Conservation (phyloP, 2,329 filamentous ascomycete genomes). For the Fonsecaea pedrosoi region DNA sequence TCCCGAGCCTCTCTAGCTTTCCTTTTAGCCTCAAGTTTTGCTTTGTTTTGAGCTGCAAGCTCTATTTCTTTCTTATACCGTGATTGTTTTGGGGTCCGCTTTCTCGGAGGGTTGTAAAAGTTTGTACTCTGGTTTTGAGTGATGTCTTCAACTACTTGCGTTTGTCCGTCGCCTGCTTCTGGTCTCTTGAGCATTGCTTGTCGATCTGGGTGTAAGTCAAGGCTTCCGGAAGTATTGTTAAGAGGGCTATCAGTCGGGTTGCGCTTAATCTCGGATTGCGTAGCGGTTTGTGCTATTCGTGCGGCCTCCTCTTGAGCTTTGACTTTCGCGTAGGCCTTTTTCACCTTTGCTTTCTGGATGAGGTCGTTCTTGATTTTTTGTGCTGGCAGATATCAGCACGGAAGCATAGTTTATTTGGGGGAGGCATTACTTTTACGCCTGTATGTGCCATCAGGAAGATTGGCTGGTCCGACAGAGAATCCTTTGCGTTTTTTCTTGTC, state of each 20-base stretch:
- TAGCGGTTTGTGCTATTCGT: slow-evolving; percentile 37
- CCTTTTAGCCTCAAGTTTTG: slow-evolving; percentile 65
- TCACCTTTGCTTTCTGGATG: slow-evolving; percentile 91
- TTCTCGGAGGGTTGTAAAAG: slow-evolving; percentile 4
- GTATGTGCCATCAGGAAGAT: slow-evolving; percentile 88
- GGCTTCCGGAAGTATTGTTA: slow-evolving; percentile 45
- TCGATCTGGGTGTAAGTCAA: slow-evolving; percentile 67
- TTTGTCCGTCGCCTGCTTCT: slow-evolving; percentile 33
- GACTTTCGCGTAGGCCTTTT: slow-evolving; percentile 89
- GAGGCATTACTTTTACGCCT: slow-evolving; percentile 71
- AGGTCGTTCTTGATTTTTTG: slow-evolving; percentile 88
- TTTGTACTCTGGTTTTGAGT: slow-evolving; percentile 37
- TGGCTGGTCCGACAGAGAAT: slow-evolving; percentile 86
- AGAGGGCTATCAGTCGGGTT: slow-evolving; percentile 35
- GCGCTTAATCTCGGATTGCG: slow-evolving; percentile 35
- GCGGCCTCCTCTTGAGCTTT: slow-evolving; percentile 65
- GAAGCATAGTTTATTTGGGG: slow-evolving; percentile 6
- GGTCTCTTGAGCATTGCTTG: slow-evolving; percentile 63
- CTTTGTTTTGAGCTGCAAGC: slow-evolving; percentile 67
- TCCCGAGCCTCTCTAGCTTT: slow-evolving; percentile 59
- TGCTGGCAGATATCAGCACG: slow-evolving; percentile 56
- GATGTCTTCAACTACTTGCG: slow-evolving; percentile 35
- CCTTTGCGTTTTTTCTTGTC: slow-evolving; percentile 60
- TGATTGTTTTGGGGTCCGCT: slow-evolving; percentile 51
- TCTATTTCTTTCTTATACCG: slow-evolving; percentile 72